phyloP scores from a whole-genome alignment of 2,329 filamentous ascomycete species.

The Dryadomyces sulphureus region DNA sequence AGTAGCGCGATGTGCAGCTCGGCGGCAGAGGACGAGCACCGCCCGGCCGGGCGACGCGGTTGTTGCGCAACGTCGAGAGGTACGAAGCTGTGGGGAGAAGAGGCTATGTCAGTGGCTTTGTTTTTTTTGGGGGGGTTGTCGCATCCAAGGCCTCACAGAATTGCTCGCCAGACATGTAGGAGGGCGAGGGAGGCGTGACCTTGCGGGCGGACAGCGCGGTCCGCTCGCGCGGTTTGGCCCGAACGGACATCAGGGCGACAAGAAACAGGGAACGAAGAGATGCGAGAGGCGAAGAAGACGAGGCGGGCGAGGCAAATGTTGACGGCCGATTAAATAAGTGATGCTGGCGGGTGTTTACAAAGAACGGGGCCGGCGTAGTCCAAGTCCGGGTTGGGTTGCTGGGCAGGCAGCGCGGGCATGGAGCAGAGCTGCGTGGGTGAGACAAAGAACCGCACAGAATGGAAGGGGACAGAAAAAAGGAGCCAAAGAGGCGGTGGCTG shows the following conservation, averaged over 20 bases:
- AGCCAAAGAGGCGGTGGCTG: background rate
- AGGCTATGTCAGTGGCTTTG: background rate
- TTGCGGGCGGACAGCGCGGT: conserved; percentile 26
- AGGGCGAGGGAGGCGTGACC: conserved; percentile 44
- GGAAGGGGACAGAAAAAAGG: background rate
- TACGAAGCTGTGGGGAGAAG: conserved; percentile 42
- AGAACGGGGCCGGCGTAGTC: background rate
- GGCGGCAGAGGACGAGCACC: conserved; percentile 51
- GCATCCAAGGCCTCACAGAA: conserved; percentile 35
- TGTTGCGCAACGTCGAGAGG: conserved; percentile 55
- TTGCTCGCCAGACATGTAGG: conserved; percentile 53
- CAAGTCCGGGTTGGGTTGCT: conserved; percentile 1
- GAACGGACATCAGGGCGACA: conserved; percentile 16
- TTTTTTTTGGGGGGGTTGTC: background rate
- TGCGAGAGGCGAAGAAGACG: too few relatives aligned
- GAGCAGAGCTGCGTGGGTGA: background rate
- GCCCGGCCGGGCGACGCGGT: conserved; percentile 50
- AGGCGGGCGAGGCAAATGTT: too few relatives aligned
- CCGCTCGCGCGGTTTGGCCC: conserved; percentile 19
- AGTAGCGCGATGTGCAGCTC: conserved; percentile 11
- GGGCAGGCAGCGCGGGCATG: background rate
- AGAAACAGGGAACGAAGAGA: too few relatives aligned
- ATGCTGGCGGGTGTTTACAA: background rate
- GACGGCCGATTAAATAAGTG: background rate
- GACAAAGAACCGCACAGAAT: background rate